phyloP scores from a whole-genome alignment of 768 basidiomycete genomes.

The Mycena epipterygia region DNA sequence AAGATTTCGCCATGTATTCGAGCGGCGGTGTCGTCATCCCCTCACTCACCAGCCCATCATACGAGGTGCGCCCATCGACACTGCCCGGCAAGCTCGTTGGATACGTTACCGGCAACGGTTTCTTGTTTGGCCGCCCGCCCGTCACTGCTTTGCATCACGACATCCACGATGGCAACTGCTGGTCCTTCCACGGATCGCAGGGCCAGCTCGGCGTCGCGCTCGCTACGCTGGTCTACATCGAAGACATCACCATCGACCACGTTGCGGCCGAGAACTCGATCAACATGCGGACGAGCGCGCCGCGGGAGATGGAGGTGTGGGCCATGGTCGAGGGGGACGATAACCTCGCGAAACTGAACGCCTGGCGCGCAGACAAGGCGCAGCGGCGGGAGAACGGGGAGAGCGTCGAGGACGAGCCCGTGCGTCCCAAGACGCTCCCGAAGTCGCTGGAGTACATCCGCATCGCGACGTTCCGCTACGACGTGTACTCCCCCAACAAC shows the following conservation, averaged over 20 bases:
- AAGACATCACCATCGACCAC: constrained; percentile 90
- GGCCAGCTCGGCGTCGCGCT: constrained; percentile 91
- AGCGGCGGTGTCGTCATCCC: constrained; percentile 88
- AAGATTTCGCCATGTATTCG: constrained; percentile 90
- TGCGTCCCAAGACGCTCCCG: constrained; percentile 65
- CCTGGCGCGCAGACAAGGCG: constrained; percentile 65
- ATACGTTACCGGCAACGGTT: constrained; percentile 72
- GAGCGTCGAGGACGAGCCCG: constrained; percentile 49
- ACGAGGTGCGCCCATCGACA: constrained; percentile 71
- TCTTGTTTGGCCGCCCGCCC: constrained; percentile 83
- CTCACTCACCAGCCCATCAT: constrained; percentile 84
- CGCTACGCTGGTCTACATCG: constrained; percentile 78
- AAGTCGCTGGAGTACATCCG: constrained; percentile 67
- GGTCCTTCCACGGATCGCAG: constrained; percentile 86
- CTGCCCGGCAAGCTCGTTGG: constrained; percentile 64
- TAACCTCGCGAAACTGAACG: constrained; percentile 71
- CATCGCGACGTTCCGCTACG: constrained; percentile 78
- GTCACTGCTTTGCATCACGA: constrained; percentile 92
- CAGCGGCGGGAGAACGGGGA: constrained; percentile 48
- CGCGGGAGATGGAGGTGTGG: constrained; percentile 92
- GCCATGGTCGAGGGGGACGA: constrained; percentile 86
- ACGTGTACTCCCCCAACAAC: constrained; percentile 67
- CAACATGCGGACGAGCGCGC: constrained; percentile 81
- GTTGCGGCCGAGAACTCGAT: constrained; percentile 85
- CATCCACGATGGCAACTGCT: constrained; percentile 86